These are phyloP conservation scores for Asterophora parasitica DNA, from an alignment of 768 basidiomycete species.

Conservation along the genomic window DNA sequence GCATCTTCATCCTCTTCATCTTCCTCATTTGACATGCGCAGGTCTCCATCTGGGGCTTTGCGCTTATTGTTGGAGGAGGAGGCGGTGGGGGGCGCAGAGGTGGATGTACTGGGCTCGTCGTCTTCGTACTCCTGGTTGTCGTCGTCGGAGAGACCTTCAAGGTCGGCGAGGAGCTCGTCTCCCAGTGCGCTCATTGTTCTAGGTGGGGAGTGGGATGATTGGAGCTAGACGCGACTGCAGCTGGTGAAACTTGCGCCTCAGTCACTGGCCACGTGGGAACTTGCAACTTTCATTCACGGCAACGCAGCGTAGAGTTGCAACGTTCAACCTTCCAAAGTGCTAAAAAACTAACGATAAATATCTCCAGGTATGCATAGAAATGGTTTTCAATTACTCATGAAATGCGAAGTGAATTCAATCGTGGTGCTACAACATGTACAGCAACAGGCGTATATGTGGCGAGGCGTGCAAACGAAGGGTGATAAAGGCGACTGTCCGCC, in stretches of 20 bases:
- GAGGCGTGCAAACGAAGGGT: neutral
- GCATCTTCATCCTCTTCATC: conserved; percentile 47
- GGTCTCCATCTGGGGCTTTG: conserved; percentile 54
- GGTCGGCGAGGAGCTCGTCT: conserved; percentile 89
- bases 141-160: conserved; percentile 79
- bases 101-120: conserved; percentile 16
- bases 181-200: conserved; percentile 72
- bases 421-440: no score
- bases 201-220: neutral
- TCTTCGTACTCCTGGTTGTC: conserved; percentile 44
- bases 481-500: conserved; percentile 3
- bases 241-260: no score
- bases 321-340: no score
- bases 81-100: conserved; percentile 17
- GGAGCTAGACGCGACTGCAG: no score
- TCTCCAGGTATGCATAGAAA: no score
- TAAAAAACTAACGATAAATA: no score
- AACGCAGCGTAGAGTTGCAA: no score
- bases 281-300: no score
- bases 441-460: neutral
- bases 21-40: conserved; percentile 44
- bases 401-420: no score
- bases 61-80: conserved; percentile 46
- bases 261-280: no score
- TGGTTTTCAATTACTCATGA: no score